Evolutionary conservation across 2,329 filamentous ascomycete species (phyloP).

Genomic region (Coniochaeta hoffmannii): DNA sequence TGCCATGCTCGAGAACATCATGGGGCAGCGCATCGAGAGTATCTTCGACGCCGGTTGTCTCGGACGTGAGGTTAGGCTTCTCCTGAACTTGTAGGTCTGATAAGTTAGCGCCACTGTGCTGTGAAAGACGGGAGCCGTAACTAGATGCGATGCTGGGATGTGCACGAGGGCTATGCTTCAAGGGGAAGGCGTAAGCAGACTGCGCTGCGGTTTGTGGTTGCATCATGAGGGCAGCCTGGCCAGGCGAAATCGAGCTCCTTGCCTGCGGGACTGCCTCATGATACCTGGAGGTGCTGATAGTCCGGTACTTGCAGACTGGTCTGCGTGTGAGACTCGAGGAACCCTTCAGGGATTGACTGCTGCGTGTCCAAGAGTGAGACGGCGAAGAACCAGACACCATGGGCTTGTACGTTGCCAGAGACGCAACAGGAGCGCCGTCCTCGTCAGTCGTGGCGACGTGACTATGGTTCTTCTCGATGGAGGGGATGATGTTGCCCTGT

Average conservation of each 20-base stretch:
- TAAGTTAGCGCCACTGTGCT: constrained; percentile 11
- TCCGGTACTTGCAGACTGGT: background rate
- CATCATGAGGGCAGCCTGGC: background rate
- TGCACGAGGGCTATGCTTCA: background rate
- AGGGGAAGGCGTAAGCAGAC: background rate
- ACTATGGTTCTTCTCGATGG: background rate
- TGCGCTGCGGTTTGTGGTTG: background rate
- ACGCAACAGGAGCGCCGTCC: background rate
- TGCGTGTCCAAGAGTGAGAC: background rate
- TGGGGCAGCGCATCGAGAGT: constrained; percentile 10
- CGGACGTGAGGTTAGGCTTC: background rate
- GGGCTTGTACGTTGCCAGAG: background rate
- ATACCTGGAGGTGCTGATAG: background rate
- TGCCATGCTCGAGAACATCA: constrained; percentile 8
- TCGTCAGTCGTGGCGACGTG: no score
- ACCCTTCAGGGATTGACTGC: background rate
- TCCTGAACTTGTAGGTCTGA: constrained; percentile 12
- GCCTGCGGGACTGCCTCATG: background rate
- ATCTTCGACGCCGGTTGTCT: constrained; percentile 8
- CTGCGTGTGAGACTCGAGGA: background rate
- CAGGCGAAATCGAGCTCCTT: background rate
- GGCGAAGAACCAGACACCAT: background rate
- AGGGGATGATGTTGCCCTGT: background rate
- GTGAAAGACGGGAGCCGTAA: constrained; percentile 4
- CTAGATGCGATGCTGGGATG: constrained; percentile 3